A percentile compares a stretch with the other conserved stretches of the same genome.
Conservation (phyloP, 257 asterid genomes). For the Solanum pimpinellifolium region DNA sequence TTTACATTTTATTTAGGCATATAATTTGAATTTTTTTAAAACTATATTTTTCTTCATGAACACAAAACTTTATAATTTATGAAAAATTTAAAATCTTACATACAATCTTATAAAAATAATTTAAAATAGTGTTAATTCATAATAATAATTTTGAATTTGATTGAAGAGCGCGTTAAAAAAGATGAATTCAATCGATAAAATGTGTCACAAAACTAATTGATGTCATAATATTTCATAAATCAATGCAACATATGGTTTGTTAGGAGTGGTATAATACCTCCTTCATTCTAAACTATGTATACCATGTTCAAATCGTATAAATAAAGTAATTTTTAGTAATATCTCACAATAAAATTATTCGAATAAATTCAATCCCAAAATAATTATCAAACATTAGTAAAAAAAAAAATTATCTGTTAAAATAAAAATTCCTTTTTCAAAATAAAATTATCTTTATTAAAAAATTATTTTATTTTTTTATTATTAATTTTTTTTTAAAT, state of each 20-base stretch:
- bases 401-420: too few relatives aligned
- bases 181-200: too few relatives aligned
- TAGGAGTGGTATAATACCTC: not conserved
- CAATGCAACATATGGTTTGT: not conserved
- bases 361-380: not conserved
- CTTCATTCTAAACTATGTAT: not conserved
- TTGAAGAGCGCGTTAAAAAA: too few relatives aligned
- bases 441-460: too few relatives aligned
- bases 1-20: too few relatives aligned
- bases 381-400: not conserved
- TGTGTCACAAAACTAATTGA: not conserved
- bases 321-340: not conserved
- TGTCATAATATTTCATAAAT: not conserved
- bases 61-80: too few relatives aligned
- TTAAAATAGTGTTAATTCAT: too few relatives aligned
- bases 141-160: too few relatives aligned
- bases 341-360: not conserved
- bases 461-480: accelerated
- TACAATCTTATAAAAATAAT: not conserved
- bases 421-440: too few relatives aligned
- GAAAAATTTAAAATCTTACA: not conserved
- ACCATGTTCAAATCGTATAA: not conserved
- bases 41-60: not conserved
- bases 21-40: too few relatives aligned
- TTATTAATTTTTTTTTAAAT: accelerated